Evolutionary conservation across 2,329 filamentous ascomycete species (phyloP).

Genomic region (Nectriaceae sp.): DNA sequence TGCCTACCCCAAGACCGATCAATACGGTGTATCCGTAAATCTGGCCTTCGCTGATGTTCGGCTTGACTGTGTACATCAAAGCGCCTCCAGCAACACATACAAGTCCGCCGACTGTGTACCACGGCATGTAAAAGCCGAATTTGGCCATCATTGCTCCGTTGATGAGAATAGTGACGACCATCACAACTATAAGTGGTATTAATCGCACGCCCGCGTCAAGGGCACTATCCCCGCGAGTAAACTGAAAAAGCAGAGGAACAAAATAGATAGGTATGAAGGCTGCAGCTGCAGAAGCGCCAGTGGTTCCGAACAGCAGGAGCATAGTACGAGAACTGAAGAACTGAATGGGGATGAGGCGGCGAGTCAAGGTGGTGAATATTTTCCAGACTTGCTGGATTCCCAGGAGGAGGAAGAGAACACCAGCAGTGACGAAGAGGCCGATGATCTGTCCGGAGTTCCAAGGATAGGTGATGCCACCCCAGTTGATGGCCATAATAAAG

Average conservation of each 20-base stretch:
- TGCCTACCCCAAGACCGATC: conserved; percentile 42
- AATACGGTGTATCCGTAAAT: conserved; percentile 41
- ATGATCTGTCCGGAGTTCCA: conserved; percentile 47
- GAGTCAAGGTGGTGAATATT: not conserved
- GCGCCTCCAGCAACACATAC: conserved; percentile 34
- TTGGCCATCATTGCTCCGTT: conserved; percentile 38
- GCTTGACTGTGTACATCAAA: conserved; percentile 28
- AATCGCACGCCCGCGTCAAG: conserved; percentile 42
- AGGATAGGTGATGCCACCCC: conserved; percentile 46
- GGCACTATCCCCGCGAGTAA: conserved; percentile 41
- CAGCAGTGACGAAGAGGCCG: conserved; percentile 38
- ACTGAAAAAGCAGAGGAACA: conserved; percentile 53
- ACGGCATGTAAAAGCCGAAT: conserved; percentile 41
- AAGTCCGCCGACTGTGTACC: conserved; percentile 38
- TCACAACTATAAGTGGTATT: conserved; percentile 41
- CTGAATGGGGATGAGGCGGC: conserved; percentile 45
- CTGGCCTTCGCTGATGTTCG: conserved; percentile 6
- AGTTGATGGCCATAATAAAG: conserved; percentile 50
- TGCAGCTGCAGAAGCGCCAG: conserved; percentile 13
- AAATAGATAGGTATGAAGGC: conserved; percentile 43
- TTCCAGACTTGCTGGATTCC: conserved; percentile 10
- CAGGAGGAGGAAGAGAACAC: conserved; percentile 35
- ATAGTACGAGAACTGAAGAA: conserved; percentile 39
- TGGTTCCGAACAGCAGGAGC: conserved; percentile 21
- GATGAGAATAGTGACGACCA: conserved; percentile 36